Evolutionary conservation across 148 eudicot genomes (phyloP).

Genomic region (Dianthus caryophyllus): DNA sequence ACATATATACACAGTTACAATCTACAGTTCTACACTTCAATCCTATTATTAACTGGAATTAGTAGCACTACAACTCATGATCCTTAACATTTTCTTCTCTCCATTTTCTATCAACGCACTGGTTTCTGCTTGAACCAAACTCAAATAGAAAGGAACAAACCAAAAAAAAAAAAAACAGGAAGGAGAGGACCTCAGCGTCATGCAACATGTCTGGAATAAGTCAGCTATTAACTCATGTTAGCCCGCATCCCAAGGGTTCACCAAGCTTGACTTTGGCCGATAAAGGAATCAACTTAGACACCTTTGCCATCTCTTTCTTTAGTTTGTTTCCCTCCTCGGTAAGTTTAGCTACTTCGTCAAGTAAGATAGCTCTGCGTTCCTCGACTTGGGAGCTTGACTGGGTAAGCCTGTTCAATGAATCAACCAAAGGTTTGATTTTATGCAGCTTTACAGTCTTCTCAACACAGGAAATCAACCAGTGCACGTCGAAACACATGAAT

Average conservation of each 20-base stretch:
- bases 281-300: constrained; percentile 1
- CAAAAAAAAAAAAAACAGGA: no score
- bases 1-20: no score
- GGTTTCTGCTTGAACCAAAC: no score
- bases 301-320: constrained; percentile 6
- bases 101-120: no score
- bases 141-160: no score
- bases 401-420: not conserved
- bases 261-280: constrained; percentile 2
- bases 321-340: no score
- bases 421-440: constrained; percentile 9
- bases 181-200: no score
- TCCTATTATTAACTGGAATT: no score
- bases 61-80: no score
- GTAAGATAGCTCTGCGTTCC: not conserved
- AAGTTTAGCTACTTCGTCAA: constrained; percentile 4
- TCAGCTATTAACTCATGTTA: constrained; percentile 1
- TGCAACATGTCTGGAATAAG: no score
- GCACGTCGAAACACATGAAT: constrained; percentile 10
- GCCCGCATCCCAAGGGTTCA: constrained; percentile 5
- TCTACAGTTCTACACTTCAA: no score
- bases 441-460: constrained; percentile 13
- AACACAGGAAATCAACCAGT: constrained; percentile 11
- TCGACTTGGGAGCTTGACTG: not conserved
- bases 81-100: no score